A percentile compares a stretch with the other conserved stretches of the same genome.
Conservation (phyloP, 129 eudicot species). For the Smallanthus sonchifolius region DNA sequence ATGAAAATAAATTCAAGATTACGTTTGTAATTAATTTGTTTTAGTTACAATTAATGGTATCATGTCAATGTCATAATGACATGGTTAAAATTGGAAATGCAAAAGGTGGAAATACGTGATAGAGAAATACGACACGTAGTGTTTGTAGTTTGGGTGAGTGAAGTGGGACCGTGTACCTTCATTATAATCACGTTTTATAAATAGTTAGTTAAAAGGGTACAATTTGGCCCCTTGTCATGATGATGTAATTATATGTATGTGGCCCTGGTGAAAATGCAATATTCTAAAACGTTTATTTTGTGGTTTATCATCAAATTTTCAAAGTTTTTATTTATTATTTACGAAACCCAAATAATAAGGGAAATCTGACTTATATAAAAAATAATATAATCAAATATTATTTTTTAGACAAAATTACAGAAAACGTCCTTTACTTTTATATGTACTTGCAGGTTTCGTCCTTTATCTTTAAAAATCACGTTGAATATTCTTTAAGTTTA, state of each 20-base stretch:
- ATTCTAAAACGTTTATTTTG: not conserved
- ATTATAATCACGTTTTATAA: slow-evolving; percentile 24
- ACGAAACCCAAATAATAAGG: no score
- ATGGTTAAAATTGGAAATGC: not conserved
- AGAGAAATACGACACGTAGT: slow-evolving; percentile 25
- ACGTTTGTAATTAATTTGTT: not conserved
- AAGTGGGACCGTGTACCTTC: not conserved
- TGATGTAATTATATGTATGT: not conserved
- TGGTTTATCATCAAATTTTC: no score
- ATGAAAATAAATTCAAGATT: not conserved
- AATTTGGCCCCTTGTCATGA: not conserved
- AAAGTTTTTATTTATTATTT: no score
- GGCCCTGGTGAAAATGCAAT: not conserved
- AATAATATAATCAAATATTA: no score
- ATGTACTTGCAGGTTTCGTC: no score
- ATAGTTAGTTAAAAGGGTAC: not conserved
- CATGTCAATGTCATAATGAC: slow-evolving; percentile 27
- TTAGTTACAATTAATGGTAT: not conserved
- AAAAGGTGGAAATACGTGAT: slow-evolving; percentile 12
- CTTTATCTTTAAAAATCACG: no score
- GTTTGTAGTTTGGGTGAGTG: slow-evolving; percentile 21
- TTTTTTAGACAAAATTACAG: no score
- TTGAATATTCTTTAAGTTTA: no score
- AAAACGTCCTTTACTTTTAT: no score
- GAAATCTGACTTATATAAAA: no score